Evolutionary conservation across 805 yeast species (phyloP), one percentile per base, ranked within the genome.

Genomic region (Pichia thaimueangensis): DNA sequence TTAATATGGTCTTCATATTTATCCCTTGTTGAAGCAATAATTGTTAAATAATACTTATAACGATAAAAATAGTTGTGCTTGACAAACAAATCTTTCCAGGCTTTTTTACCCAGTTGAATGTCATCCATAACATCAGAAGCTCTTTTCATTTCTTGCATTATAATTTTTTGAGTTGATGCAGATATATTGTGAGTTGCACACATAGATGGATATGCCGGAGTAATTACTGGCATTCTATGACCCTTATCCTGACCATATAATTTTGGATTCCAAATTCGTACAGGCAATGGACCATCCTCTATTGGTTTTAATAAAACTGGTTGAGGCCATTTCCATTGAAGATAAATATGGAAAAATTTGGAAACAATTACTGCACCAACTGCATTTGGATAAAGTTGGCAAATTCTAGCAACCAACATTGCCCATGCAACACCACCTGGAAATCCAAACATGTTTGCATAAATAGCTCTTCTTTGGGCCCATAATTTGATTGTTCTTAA

Each of bases 351-450:
- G 65, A 93, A 93, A 59, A 93, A 93, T 58, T 88, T 85, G 45
- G 82, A 78, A n/a, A 93, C 81, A 40, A 93, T 83, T 3, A 85
- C 87, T 0, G 97, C 86, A 47, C 96, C 82, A 11, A 88, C 94
- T 0, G 97, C 95, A 63, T 91, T 91, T 9, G 98, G 98, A 59
- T 91, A 93, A 39, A 93, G 66, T 61, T 93, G 98, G 63, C 98
- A 93, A 23, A 93, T 87, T 54, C 98, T 73, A 1, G 97, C 98
- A n/a, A 89, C 97, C 31, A 93, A 63, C 97, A 93, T 93, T 1
- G 98, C 98, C 98, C 98, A 93, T 1, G 98, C 98, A 37, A 93
- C 98, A 63, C 98, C 98, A 56, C 98, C 98, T 1, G 97, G 98
- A 64, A 91, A 93, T 0, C 98, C 98, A 73, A 83, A 86, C 35